Evolutionary conservation across 352 stramenopile genomes (phyloP).

Genomic region (Poterioochromonas sp.): DNA sequence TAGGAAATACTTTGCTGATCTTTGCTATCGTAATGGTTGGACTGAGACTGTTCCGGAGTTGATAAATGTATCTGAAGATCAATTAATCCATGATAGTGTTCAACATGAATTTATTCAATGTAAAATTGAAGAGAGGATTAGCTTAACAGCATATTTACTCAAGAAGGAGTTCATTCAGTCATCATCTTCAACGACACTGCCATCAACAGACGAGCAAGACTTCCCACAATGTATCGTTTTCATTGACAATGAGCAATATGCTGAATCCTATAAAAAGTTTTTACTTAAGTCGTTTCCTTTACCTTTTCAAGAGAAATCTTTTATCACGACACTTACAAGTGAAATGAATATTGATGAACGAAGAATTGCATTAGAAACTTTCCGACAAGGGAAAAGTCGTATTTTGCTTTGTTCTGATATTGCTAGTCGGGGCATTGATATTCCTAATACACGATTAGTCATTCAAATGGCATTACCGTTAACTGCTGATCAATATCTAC

Average conservation of each 20-base stretch:
- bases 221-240: constrained; percentile 3
- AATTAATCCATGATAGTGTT: neutral
- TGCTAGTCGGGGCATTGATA: constrained; percentile 96
- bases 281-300: neutral
- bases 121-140: neutral
- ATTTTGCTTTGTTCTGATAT: constrained; percentile 95
- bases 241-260: neutral
- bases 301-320: neutral
- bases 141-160: neutral
- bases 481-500: constrained; percentile 45
- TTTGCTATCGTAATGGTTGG: constrained; percentile 8
- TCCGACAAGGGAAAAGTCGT: constrained; percentile 61
- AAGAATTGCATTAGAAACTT: neutral
- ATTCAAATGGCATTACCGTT: constrained; percentile 78
- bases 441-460: constrained; percentile 76
- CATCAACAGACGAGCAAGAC: neutral
- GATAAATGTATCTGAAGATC: neutral
- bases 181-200: neutral
- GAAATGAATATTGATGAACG: neutral
- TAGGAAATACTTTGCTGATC: neutral
- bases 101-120: constrained; percentile 1
- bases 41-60: constrained; percentile 10
- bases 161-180: neutral
- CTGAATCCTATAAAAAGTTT: neutral
- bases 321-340: neutral